Evolutionary conservation across 2,329 filamentous ascomycete species (phyloP).

Genomic region (Xylariaceae sp.): DNA sequence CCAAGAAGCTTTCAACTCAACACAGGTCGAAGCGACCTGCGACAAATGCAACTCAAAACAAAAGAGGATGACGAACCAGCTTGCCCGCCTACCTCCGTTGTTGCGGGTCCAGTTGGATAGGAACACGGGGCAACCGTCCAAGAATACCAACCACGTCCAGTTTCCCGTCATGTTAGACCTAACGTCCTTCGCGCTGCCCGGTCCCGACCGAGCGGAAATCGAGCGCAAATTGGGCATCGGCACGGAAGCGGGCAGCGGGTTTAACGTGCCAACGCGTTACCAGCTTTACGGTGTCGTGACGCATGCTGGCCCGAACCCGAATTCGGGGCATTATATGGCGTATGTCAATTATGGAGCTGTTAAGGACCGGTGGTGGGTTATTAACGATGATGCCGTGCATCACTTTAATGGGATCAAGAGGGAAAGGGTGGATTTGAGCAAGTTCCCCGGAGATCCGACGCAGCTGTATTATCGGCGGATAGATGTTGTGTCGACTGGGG

Average conservation of each 20-base stretch:
- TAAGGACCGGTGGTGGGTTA: constrained; percentile 47
- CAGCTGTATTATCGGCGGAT: too few relatives aligned
- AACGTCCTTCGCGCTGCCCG: constrained; percentile 33
- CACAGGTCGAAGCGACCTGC: too few relatives aligned
- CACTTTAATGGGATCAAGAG: not conserved
- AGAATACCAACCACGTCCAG: constrained; percentile 67
- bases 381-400: constrained; percentile 38
- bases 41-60: constrained; percentile 8
- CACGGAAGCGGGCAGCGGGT: constrained; percentile 45
- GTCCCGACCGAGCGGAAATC: constrained; percentile 13
- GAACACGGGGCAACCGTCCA: constrained; percentile 41
- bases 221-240: constrained; percentile 6
- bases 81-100: constrained; percentile 50
- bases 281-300: constrained; percentile 82
- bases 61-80: constrained; percentile 6
- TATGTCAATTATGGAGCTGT: constrained; percentile 58
- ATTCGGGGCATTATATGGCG: constrained; percentile 76
- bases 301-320: constrained; percentile 65
- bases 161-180: constrained; percentile 70
- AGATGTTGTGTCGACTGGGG: too few relatives aligned
- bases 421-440: too few relatives aligned
- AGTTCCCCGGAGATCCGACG: too few relatives aligned
- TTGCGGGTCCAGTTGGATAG: constrained; percentile 63
- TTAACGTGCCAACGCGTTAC: constrained; percentile 55
- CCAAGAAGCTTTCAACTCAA: not conserved